Percentiles rank a stretch among this genome's conserved stretches.
Conservation (phyloP, 129 eudicot genomes). For the Tagetes erecta region DNA sequence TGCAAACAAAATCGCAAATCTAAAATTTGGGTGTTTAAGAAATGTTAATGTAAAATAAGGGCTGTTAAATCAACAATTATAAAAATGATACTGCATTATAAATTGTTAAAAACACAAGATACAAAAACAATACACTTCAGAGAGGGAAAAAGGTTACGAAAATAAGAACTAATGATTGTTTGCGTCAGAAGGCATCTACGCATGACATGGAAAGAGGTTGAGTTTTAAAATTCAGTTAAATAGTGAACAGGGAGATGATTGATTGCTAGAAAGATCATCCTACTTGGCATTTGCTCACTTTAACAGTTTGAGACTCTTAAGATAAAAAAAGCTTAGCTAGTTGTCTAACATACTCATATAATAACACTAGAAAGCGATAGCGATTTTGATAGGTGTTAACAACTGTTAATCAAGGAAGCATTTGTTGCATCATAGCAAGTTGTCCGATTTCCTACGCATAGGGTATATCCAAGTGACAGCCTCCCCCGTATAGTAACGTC, state of each 20-base stretch:
- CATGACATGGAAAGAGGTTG: not conserved
- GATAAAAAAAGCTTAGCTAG: not conserved
- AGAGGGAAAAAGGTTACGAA: not conserved
- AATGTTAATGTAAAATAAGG: not conserved
- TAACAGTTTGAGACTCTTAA: not conserved
- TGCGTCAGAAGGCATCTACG: slow-evolving; percentile 10
- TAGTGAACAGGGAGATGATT: not conserved
- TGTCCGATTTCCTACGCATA: not conserved
- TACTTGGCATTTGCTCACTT: slow-evolving; percentile 3
- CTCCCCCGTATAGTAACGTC: not conserved
- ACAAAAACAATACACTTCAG: not conserved
- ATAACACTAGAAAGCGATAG: slow-evolving; percentile 13
- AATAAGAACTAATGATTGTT: not conserved
- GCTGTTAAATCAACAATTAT: slow-evolving; percentile 7
- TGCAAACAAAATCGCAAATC: slow-evolving; percentile 15
- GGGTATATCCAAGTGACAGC: slow-evolving; percentile 11
- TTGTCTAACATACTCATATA: slow-evolving; percentile 1
- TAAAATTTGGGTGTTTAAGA: too few relatives aligned
- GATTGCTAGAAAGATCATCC: not conserved
- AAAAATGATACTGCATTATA: not conserved
- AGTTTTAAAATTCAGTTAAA: not conserved
- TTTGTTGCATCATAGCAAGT: not conserved
- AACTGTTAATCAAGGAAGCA: not conserved
- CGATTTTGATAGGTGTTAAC: not conserved
- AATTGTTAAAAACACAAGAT: not conserved